Evolutionary conservation across 306 rosid species (phyloP), one percentile per base, ranked within the genome.

Genomic region (Fragaria nilgerrensis): DNA sequence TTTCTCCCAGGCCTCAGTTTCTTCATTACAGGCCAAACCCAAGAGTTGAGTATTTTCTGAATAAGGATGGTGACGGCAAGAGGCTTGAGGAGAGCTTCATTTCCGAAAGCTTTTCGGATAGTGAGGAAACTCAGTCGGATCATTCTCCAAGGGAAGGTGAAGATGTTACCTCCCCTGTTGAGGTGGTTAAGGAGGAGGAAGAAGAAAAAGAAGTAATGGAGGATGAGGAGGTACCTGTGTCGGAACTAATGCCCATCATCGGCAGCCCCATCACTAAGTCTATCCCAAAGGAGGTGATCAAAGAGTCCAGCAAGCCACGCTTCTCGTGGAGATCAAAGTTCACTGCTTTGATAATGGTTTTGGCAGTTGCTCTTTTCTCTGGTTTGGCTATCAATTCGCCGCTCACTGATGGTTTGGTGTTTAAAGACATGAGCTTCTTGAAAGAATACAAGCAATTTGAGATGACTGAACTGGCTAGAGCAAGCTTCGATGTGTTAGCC

Each of bases 1-100:
- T 90, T 36, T 94, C 96, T 1, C 96, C 98, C 0, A 87, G 98
- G 78, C 97, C 98, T 3, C 94, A 87, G 80, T 94, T 94, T 76
- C 97, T 94, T 58, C 92, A 80, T 77, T 94, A 91, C 84, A 86
- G 75, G 77, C 97, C 97, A 0, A 90, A 85, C 68, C 88, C 90
- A 2, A 78, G 90, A 73, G 80, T 86, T 29, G 86, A 83, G 67
- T 76, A 45, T n/a, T 83, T 25, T 68, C 81, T 88, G 27, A 72
- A 64, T 53, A 77, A 64, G 43, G 87, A 82, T 66, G 81, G 77
- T 37, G 88, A 76, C 5, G 78, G 82, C 11, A 75, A 52, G 62
- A 64, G 61, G 22, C 84, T 82, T 3, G 95, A 89, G 73, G 97
- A 86, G 9, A 80, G 85, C 72, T 78, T 87, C 78, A 39, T 81